Evolutionary conservation across 2,329 filamentous ascomycete genomes (phyloP), one percentile per base, ranked within the genome.

Genomic region (Plenodomus biglobosus): DNA sequence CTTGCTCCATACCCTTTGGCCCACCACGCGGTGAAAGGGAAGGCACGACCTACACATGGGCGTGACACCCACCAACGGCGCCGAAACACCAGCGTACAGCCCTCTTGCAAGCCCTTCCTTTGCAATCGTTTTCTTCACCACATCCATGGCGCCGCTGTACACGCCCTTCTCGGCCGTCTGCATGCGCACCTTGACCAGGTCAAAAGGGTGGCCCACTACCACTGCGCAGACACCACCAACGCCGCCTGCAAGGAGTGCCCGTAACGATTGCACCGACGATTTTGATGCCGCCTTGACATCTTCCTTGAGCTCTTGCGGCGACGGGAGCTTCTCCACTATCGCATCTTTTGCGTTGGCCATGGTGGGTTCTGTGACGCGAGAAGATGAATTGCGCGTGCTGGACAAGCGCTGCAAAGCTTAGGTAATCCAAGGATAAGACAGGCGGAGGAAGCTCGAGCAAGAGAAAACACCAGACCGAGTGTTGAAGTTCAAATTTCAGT

Each of bases 111-210:
- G 72, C 1, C 94, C 94, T 73, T 97, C 92, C 53, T 88, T 83
- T 21, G 92, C 92, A 52, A 99, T 76, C 30, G 90, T 92, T 78
- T 88, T 95, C 73, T 82, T 80, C 55, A 97, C 91, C 1, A 96
- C 92, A 75, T 99, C 94, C 65, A 97, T 80, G 13, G 94, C 94
- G 38, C 88, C 86, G 30, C 80, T 87, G 76, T 99, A 99, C 30
- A 96, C 88, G 40, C 94, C 94, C 74, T 85, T 87, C 75, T 97
- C 92, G 30, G 94, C 91, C 2, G 94, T 99, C 79, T 99, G 94
- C 72, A 99, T 78, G 50, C 94, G 88, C 58, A 99, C 94, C 78
- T 99, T 99, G 73, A 97, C 92, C 62, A 99, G 80, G 72, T 99
- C 94, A 71, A 99, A 99, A 8, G 94, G 94, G 74, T 99, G 94